Evolutionary conservation across 2,329 filamentous ascomycete genomes (phyloP).

Genomic region (Epichloe gansuensis): DNA sequence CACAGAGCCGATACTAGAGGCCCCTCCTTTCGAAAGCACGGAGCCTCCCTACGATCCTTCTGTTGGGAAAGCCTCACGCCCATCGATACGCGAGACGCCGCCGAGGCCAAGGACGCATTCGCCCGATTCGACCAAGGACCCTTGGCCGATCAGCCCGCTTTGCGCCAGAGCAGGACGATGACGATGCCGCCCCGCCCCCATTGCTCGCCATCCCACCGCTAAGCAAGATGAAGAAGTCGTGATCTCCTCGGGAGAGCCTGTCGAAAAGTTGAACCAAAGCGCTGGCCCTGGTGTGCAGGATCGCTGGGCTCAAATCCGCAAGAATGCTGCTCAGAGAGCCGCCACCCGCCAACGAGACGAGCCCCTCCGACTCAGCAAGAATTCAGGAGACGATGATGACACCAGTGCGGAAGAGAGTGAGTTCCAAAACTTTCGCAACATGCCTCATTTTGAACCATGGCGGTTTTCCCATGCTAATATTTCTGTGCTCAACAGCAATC

Average conservation of each 20-base stretch:
- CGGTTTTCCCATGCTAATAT: constrained; percentile 11
- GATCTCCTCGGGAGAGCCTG: constrained; percentile 11
- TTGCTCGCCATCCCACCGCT: constrained; percentile 27
- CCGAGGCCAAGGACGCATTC: constrained; percentile 48
- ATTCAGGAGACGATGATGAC: constrained; percentile 61
- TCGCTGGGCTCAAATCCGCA: constrained; percentile 90
- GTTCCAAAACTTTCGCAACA: constrained; percentile 23
- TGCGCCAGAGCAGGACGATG: constrained; percentile 45
- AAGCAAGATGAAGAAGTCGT: constrained; percentile 6
- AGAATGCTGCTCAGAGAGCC: constrained; percentile 80
- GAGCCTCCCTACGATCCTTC: constrained; percentile 11
- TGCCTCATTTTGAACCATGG: neutral
- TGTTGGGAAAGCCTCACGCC: constrained; percentile 37
- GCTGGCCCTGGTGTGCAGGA: constrained; percentile 41
- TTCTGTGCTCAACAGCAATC: constrained; percentile 50
- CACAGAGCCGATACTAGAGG: neutral
- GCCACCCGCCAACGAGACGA: constrained; percentile 54
- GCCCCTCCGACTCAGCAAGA: constrained; percentile 44
- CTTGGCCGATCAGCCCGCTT: constrained; percentile 73
- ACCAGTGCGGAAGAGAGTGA: constrained; percentile 92
- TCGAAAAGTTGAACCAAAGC: constrained; percentile 23
- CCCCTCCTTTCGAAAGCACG: neutral
- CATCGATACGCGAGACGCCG: constrained; percentile 45
- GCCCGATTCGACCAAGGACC: constrained; percentile 79
- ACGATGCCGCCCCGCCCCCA: constrained; percentile 41